Evolutionary conservation across 2,329 filamentous ascomycete species (phyloP), one percentile per base, ranked within the genome.

Genomic region (Calonectria pseudoreteaudii): DNA sequence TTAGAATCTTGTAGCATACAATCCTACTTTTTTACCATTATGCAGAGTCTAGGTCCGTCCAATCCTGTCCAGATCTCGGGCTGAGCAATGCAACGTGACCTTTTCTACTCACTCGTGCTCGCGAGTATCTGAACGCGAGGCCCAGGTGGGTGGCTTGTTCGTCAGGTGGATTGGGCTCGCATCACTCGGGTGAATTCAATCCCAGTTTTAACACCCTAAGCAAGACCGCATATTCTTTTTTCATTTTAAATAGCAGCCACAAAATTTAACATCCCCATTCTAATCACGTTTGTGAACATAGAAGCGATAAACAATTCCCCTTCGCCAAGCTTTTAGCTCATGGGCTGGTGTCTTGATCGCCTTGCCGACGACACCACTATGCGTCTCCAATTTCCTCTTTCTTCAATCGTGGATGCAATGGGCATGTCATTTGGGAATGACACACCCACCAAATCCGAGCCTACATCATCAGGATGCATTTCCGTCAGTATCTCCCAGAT

Each of bases 401-500:
- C 38, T 8, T 20, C 16, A 44, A 20, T 18, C 18, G 38, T 20
- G 38, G 16, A 20, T 44, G 16, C 38, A 18, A 44, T 4, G 5
- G 38, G 38, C 8, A 41, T 20, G 38, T n/a, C 30, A 3, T n/a
- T 9, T n/a, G 52, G 52, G 11, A 31, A 34, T 34, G n/a, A 7
- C 2, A 4, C 2, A 1, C 6, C 4, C 30, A 4, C 30, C 16
- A 18, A 34, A 7, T 18, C 2, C 18, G 13, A 10, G 1, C 30
- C 30, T 2, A 23, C 52, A 34, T 56, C 52, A n/a, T 66, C 62
- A 3, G 72, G 72, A 53, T 74, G 50, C 73, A 72, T 74, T 6
- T 74, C 73, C 49, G 64, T 62, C 20, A 74, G 18, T 18, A 74
- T 74, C 44, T 74, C 60, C 73, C 73, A 74, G 20, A 74, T 74